A percentile compares a stretch with the other conserved stretches of the same genome.
phyloP scores from a whole-genome alignment of 352 stramenopile genomes.

The Pythium insidiosum region DNA sequence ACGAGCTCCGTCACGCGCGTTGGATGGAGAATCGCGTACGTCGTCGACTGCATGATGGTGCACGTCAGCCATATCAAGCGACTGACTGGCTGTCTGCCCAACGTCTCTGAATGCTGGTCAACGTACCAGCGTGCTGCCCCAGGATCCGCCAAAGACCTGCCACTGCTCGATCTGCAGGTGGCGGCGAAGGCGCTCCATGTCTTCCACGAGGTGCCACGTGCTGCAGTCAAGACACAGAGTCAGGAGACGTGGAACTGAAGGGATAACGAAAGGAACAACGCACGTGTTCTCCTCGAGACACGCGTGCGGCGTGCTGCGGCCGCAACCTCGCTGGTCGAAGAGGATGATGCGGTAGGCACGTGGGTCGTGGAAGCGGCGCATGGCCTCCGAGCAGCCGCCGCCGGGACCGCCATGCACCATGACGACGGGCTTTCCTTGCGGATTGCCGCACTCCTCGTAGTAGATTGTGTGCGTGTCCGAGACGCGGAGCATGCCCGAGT shows the following conservation, averaged over 20 bases:
- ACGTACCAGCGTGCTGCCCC: constrained; percentile 87
- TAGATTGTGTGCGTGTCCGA: constrained; percentile 84
- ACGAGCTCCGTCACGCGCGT: constrained; percentile 80
- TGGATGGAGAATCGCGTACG: constrained; percentile 89
- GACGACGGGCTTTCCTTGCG: constrained; percentile 86
- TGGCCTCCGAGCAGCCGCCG: constrained; percentile 79
- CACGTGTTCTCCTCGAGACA: constrained; percentile 86
- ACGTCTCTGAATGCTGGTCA: neutral
- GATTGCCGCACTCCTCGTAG: constrained; percentile 88
- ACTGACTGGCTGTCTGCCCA: too few species aligned
- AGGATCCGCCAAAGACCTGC: constrained; percentile 93
- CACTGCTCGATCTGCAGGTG: constrained; percentile 86
- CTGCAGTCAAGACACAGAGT: constrained; percentile 6
- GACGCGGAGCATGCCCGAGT: constrained; percentile 72
- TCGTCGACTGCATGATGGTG: constrained; percentile 41
- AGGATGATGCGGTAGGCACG: constrained; percentile 89
- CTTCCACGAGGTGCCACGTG: constrained; percentile 88
- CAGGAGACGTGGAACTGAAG: too few species aligned
- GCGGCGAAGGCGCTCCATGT: constrained; percentile 89
- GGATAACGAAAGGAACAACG: constrained; percentile 1
- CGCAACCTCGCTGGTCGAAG: constrained; percentile 91
- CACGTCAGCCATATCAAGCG: neutral
- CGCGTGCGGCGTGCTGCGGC: constrained; percentile 81
- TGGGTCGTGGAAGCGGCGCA: constrained; percentile 91
- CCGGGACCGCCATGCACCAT: constrained; percentile 93